Evolutionary conservation across 139 green algal species (phyloP).

Genomic region (Coelastrella sp.): DNA sequence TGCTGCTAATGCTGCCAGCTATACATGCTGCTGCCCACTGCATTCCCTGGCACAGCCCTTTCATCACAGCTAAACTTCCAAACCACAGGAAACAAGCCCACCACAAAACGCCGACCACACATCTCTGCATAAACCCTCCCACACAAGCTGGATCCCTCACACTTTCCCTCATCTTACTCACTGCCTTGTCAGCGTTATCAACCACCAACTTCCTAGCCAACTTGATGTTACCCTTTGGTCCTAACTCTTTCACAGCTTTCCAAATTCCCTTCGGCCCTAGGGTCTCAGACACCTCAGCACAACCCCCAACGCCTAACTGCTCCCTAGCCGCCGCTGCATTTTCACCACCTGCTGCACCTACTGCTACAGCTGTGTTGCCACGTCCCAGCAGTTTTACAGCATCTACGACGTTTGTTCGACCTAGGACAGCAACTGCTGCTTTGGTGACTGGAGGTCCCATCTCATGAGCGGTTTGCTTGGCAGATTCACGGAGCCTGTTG

Average conservation of each 20-base stretch:
- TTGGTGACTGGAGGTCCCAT: not conserved
- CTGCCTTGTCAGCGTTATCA: not conserved
- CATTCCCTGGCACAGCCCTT: not conserved
- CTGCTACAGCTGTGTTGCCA: not conserved
- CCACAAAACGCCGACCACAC: not conserved
- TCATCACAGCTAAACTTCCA: not conserved
- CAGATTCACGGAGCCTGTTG: not conserved
- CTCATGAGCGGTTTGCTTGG: not conserved
- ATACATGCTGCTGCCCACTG: not conserved
- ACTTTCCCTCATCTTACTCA: not conserved
- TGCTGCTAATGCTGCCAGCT: not conserved
- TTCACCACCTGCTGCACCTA: not conserved
- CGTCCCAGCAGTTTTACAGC: not conserved
- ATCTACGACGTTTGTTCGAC: not conserved
- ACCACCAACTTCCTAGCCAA: not conserved
- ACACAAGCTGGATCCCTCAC: not conserved
- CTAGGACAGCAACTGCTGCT: not conserved
- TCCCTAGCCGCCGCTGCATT: not conserved
- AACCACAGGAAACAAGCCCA: not conserved
- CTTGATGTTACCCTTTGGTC: not conserved
- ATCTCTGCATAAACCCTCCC: not conserved
- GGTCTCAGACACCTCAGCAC: not conserved
- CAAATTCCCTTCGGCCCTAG: not conserved
- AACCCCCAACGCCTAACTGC: not conserved
- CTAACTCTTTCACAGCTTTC: not conserved